These are phyloP conservation scores for Insectozyma bohioensis DNA, from an alignment of 1,139 yeast genomes.

Conservation along the genomic window DNA sequence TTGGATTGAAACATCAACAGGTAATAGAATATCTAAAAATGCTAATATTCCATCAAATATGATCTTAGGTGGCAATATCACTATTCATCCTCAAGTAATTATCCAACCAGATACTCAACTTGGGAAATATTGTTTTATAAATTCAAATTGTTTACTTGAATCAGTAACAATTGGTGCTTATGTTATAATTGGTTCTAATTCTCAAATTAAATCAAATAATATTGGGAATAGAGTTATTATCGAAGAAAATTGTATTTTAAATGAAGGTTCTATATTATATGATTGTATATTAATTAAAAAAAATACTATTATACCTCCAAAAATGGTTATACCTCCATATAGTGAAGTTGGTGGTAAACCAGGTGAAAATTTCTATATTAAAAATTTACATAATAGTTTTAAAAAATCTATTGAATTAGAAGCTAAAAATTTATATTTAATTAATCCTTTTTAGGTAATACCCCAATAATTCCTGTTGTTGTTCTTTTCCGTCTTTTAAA, in stretches of 20 bases:
- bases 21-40: conserved; percentile 56
- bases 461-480: conserved; percentile 19
- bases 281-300: conserved; percentile 60
- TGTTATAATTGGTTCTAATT: conserved; percentile 49
- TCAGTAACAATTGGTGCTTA: conserved; percentile 53
- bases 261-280: conserved; percentile 51
- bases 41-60: conserved; percentile 34
- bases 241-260: conserved; percentile 40
- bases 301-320: conserved; percentile 53
- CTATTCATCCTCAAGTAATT: conserved; percentile 26
- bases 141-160: conserved; percentile 19
- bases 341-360: conserved; percentile 49
- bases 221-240: conserved; percentile 61
- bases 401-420: conserved; percentile 42
- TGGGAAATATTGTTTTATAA: conserved; percentile 52
- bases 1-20: conserved; percentile 50
- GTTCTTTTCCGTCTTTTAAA: conserved; percentile 9
- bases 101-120: conserved; percentile 15
- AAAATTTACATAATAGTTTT: conserved; percentile 38
- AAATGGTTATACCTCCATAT: conserved; percentile 60
- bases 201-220: conserved; percentile 42
- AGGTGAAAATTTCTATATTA: conserved; percentile 29
- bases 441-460: conserved; percentile 22
- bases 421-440: conserved; percentile 31
- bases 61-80: conserved; percentile 32